Base-by-base conservation (phyloP, 177 flowering plant genomes). In the Vitis hybrid region DNA sequence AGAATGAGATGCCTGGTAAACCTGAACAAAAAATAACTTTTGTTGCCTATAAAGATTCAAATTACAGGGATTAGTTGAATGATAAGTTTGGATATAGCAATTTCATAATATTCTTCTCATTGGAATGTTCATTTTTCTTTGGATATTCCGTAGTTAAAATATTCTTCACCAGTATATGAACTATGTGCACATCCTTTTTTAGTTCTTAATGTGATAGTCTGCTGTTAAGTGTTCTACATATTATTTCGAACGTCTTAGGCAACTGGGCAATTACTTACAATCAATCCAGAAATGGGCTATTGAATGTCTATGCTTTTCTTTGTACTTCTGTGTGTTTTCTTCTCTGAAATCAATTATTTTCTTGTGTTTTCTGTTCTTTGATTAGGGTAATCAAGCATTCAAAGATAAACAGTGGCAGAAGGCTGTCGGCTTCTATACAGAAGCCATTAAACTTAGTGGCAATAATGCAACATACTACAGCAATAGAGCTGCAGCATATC, bases 401-500 rank as follows among this genome's bases (percentile, higher is more conserved):
- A 93, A 95, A 81, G 91, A 85, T 11, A 93, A 90, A 65, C 92
- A 90, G 65, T 90, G 92, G 94, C 93, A 83, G 78, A 91, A 85
- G 73, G 99, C 99, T 59, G 80, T 95, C 35, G 71, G 82, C 65
- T 89, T 80, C 64, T 95, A 95, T 67, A 81, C 95, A 15, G 99
- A 93, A 72, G 98, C 99, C 70, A 93, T 95, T 78, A 95, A 86
- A 78, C 89, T 90, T 24, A 77, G 77, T 76, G 83, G 89, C 46
- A 86, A 74, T 62, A 93, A 80, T 87, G 97, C 99, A 62, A 93
- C 98, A 11, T 95, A 93, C 69, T 95, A 89, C 80, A 91, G 91
- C 73, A 93, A 95, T 73, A 87, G 98, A 80, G 99, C 99, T 74
- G 97, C 97, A 60, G 99, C 97, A 56, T 84, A 91, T 82, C 88